These are phyloP conservation scores for Microdochium nivale DNA, from an alignment of 2,329 filamentous ascomycete genomes.

Conservation along the genomic window DNA sequence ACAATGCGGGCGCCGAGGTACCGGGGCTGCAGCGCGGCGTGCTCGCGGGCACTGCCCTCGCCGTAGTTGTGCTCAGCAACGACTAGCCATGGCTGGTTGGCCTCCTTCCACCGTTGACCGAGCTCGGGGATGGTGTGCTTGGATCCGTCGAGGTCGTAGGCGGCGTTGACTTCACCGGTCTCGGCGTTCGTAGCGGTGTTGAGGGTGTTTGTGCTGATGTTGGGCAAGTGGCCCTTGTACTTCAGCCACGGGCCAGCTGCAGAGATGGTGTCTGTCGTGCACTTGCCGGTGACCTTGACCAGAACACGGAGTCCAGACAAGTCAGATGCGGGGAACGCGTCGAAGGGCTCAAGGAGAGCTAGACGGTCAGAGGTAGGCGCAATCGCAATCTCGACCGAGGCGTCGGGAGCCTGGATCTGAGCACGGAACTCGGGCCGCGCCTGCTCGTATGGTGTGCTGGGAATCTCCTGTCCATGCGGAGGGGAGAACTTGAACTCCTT, in stretches of 20 bases:
- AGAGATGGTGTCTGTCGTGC: slow-evolving; percentile 97
- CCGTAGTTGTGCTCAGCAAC: slow-evolving; percentile 98
- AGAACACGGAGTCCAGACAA: slow-evolving; percentile 74
- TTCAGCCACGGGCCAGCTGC: slow-evolving; percentile 96
- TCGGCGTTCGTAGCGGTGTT: slow-evolving; percentile 91
- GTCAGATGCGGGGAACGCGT: slow-evolving; percentile 69
- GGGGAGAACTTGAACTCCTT: slow-evolving; percentile 77
- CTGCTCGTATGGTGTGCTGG: slow-evolving; percentile 59
- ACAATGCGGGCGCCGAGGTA: slow-evolving; percentile 82
- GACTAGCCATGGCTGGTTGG: slow-evolving; percentile 76
- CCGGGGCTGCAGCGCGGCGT: slow-evolving; percentile 83
- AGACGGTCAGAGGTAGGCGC: slow-evolving; percentile 84
- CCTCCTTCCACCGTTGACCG: slow-evolving; percentile 71
- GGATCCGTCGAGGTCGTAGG: slow-evolving; percentile 76
- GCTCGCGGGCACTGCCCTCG: slow-evolving; percentile 81
- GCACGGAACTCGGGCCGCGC: slow-evolving; percentile 61
- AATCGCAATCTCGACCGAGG: slow-evolving; percentile 65
- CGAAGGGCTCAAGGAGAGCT: slow-evolving; percentile 84
- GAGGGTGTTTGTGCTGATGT: slow-evolving; percentile 95
- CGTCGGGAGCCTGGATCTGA: slow-evolving; percentile 61
- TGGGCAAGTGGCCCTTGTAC: slow-evolving; percentile 97
- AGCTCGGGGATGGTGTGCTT: slow-evolving; percentile 78
- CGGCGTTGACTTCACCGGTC: slow-evolving; percentile 85
- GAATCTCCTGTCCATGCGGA: slow-evolving; percentile 61
- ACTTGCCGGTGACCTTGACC: slow-evolving; percentile 95